Evolutionary conservation across 2,329 filamentous ascomycete species (phyloP).

Genomic region (Colletotrichum tamarilloi): DNA sequence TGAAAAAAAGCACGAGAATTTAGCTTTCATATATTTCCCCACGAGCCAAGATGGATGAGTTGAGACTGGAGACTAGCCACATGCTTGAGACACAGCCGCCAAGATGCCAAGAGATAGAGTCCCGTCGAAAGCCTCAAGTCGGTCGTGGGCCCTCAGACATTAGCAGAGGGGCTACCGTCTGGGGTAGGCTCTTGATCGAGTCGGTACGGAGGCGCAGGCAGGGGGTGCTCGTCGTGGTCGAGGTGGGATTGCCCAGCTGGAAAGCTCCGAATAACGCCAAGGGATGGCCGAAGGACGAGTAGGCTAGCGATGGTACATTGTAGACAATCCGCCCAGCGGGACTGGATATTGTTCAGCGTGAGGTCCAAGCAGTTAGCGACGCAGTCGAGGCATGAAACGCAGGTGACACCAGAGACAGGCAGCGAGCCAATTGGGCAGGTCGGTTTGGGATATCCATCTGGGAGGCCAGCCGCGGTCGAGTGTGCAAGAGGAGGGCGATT

Average conservation of each 20-base stretch:
- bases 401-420: constrained; percentile 33
- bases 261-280: constrained; percentile 29
- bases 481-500: constrained; percentile 23
- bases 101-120: constrained; percentile 31
- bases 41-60: constrained; percentile 27
- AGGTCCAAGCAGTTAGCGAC: constrained; percentile 29
- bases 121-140: constrained; percentile 25
- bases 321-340: constrained; percentile 5
- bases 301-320: background rate
- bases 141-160: constrained; percentile 27
- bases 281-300: constrained; percentile 5
- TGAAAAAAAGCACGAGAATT: constrained; percentile 7
- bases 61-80: constrained; percentile 20
- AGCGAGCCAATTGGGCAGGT: constrained; percentile 24
- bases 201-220: constrained; percentile 23
- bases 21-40: constrained; percentile 35
- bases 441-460: constrained; percentile 26
- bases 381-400: constrained; percentile 35
- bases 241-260: constrained; percentile 31
- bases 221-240: constrained; percentile 10
- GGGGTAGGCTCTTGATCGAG: constrained; percentile 29
- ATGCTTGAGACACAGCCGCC: constrained; percentile 30
- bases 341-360: background rate
- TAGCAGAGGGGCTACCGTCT: constrained; percentile 16
- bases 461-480: constrained; percentile 12